Conservation (phyloP, 768 basidiomycete species). For the Imleria badia region DNA sequence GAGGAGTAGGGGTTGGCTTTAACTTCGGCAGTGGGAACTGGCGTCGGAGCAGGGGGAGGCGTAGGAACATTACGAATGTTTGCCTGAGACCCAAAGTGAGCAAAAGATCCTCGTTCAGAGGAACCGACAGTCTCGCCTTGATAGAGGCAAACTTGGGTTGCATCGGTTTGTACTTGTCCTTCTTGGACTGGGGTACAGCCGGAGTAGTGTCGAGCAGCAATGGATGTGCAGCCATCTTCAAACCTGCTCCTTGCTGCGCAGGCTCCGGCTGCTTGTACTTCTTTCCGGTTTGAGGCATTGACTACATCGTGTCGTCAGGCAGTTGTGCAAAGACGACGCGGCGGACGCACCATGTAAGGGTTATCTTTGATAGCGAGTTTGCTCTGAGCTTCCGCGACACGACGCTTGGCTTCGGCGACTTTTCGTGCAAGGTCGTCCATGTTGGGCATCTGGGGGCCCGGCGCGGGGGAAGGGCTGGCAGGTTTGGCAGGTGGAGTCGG, state of each 20-base stretch:
- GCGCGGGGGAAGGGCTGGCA: slow-evolving; percentile 37
- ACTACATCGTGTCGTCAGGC: slow-evolving; percentile 34
- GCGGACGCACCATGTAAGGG: slow-evolving; percentile 76
- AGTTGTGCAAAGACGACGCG: background rate
- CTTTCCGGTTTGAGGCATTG: slow-evolving; percentile 54
- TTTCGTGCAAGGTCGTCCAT: slow-evolving; percentile 66
- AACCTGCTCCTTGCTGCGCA: slow-evolving; percentile 74
- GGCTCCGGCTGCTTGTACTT: slow-evolving; percentile 57
- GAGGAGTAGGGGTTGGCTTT: slow-evolving; percentile 79
- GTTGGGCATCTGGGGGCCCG: slow-evolving; percentile 42
- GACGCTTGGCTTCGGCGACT: slow-evolving; percentile 83
- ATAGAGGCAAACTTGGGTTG: slow-evolving; percentile 98
- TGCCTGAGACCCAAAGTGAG: slow-evolving; percentile 41
- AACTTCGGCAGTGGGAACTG: slow-evolving; percentile 40
- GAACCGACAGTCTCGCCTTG: slow-evolving; percentile 49
- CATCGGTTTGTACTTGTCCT: slow-evolving; percentile 97
- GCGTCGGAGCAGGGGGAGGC: slow-evolving; percentile 45
- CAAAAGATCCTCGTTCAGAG: background rate
- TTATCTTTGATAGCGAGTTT: slow-evolving; percentile 77
- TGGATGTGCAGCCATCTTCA: slow-evolving; percentile 91
- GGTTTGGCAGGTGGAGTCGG: slow-evolving; percentile 21
- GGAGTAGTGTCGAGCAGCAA: slow-evolving; percentile 66
- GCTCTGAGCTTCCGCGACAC: slow-evolving; percentile 80
- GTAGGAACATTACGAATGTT: slow-evolving; percentile 77
- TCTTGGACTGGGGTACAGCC: slow-evolving; percentile 66